Evolutionary conservation across 148 eudicot genomes (phyloP).

Genomic region (Polygonum aviculare): DNA sequence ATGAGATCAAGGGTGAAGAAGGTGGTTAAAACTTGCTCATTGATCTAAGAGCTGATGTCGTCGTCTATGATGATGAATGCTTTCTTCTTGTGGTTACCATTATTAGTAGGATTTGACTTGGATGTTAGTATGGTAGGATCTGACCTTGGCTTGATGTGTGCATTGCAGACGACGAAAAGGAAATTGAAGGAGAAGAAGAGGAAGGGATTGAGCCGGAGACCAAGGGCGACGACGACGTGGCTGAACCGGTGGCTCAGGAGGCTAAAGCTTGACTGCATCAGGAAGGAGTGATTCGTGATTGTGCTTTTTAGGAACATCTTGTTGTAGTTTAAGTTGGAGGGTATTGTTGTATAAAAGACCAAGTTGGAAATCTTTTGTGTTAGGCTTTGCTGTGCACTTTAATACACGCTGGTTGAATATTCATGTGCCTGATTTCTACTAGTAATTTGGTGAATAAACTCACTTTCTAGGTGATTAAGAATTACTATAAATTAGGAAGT

Average conservation of each 20-base stretch:
- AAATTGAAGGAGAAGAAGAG: conserved; percentile 12
- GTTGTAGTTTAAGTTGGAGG: background rate
- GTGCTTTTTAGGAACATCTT: background rate
- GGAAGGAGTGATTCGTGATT: conserved; percentile 1
- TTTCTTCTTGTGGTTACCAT: background rate
- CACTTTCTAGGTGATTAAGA: background rate
- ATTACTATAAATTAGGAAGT: too few relatives aligned
- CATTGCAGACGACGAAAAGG: conserved; percentile 15
- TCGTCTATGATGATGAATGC: background rate
- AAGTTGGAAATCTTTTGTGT: background rate
- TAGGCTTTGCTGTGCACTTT: background rate
- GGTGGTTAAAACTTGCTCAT: conserved; percentile 19
- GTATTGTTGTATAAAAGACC: background rate
- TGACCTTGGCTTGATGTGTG: background rate
- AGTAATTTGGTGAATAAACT: background rate
- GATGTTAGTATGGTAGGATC: background rate
- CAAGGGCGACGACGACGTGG: conserved; percentile 14
- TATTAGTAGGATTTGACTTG: background rate
- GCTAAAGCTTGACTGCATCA: conserved; percentile 21
- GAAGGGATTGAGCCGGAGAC: conserved; percentile 12
- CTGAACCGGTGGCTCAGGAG: conserved; percentile 23
- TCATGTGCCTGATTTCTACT: background rate
- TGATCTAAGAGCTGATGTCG: background rate
- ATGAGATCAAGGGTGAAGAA: conserved; percentile 32
- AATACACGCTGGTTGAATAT: background rate